Evolutionary conservation across 768 basidiomycete species (phyloP).

Genomic region (Podaxis sp.): DNA sequence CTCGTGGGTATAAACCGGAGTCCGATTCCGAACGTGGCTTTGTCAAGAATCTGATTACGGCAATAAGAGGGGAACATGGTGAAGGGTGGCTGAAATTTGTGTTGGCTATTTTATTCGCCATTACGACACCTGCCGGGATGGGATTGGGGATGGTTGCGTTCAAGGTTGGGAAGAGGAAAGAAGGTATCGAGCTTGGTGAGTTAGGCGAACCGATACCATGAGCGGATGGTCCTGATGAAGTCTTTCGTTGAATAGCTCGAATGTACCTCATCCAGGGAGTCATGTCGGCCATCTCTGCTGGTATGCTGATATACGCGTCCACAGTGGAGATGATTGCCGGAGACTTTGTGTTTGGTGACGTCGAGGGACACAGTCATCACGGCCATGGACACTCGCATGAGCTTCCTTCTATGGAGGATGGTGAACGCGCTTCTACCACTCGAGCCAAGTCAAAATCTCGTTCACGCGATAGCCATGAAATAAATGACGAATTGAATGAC

Average conservation of each 20-base stretch:
- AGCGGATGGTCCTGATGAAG: neutral
- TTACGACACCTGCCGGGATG: constrained; percentile 76
- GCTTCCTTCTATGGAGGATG: neutral
- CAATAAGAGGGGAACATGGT: constrained; percentile 7
- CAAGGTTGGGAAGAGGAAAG: constrained; percentile 27
- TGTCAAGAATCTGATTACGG: neutral
- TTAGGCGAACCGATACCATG: constrained; percentile 20
- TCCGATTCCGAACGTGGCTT: neutral
- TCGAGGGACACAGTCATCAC: constrained; percentile 34
- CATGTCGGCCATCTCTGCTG: constrained; percentile 80
- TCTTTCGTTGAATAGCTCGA: constrained; percentile 30
- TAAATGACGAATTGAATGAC: neutral
- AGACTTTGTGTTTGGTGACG: constrained; percentile 79
- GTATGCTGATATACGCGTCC: constrained; percentile 81
- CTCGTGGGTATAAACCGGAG: neutral
- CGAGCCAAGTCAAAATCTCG: neutral
- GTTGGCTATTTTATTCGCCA: constrained; percentile 63
- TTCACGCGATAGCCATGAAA: neutral
- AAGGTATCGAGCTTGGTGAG: constrained; percentile 20
- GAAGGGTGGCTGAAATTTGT: constrained; percentile 47
- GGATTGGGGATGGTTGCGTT: constrained; percentile 54
- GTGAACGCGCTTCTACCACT: neutral
- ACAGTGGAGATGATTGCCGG: constrained; percentile 87
- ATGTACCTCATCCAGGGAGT: constrained; percentile 64
- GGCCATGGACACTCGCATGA: constrained; percentile 19